phyloP scores from a whole-genome alignment of 2,329 filamentous ascomycete species.

The Calonectria leucothoes region DNA sequence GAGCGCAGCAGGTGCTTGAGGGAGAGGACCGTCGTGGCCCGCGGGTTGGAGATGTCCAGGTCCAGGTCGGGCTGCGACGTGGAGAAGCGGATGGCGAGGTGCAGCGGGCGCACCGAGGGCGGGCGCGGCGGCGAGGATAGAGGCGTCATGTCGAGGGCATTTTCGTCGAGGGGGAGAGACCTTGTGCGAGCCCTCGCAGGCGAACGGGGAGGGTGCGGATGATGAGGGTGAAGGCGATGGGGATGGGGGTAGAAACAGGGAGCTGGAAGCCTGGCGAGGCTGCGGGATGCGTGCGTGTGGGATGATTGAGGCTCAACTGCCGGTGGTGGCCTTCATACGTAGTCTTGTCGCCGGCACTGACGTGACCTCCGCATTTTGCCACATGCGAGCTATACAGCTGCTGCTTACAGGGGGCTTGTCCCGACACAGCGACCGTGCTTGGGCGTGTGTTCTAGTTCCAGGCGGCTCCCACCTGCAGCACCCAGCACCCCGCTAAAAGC shows the following conservation, averaged over 20 bases:
- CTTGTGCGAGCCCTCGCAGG: background rate
- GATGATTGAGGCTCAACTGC: conserved; percentile 1
- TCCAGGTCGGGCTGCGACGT: conserved; percentile 85
- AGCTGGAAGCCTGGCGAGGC: background rate
- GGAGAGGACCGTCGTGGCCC: conserved; percentile 77
- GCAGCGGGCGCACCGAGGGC: conserved; percentile 62
- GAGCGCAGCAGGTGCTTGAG: conserved; percentile 86
- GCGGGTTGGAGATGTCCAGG: conserved; percentile 77
- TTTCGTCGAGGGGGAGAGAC: conserved; percentile 3
- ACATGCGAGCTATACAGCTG: background rate
- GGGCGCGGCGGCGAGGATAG: conserved; percentile 31
- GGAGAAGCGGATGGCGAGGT: conserved; percentile 91
- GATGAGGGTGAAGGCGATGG: no score
- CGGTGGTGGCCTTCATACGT: no score
- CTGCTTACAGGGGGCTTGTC: background rate
- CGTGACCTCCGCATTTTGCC: background rate
- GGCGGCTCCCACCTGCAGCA: conserved; percentile 16
- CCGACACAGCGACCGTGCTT: background rate
- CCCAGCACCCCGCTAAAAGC: conserved; percentile 24
- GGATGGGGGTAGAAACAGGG: background rate
- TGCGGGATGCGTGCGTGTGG: background rate
- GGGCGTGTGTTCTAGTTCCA: conserved; percentile 19
- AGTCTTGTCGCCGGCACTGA: background rate
- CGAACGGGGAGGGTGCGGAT: no score
- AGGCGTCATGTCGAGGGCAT: conserved; percentile 45